Evolutionary conservation across 345 rosid species (phyloP).

Genomic region (Arabidopsis suecica): DNA sequence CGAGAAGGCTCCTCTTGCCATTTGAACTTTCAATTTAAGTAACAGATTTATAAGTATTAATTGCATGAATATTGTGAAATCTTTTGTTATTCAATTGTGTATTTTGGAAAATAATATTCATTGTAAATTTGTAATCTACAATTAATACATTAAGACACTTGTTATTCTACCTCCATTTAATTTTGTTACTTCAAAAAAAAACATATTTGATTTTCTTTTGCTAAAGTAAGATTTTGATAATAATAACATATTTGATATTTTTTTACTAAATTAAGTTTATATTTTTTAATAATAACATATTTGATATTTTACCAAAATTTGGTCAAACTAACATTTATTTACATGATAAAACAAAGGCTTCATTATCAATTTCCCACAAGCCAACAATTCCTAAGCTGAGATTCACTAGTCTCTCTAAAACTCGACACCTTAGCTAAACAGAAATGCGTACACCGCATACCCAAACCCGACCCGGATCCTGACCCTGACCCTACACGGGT

Average conservation of each 20-base stretch:
- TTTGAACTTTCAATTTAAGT: neutral
- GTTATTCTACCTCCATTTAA: neutral
- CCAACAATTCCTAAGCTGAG: slow-evolving; percentile 77
- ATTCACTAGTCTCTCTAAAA: slow-evolving; percentile 56
- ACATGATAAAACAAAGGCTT: neutral
- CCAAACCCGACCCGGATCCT: slow-evolving; percentile 52
- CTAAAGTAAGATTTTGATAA: no score
- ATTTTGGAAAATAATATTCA: neutral
- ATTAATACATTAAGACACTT: neutral
- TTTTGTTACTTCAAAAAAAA: no score
- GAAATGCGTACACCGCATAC: slow-evolving; percentile 67
- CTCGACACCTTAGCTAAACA: slow-evolving; percentile 66
- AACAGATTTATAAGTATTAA: neutral
- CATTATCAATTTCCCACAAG: slow-evolving; percentile 39
- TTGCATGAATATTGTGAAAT: neutral
- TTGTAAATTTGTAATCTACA: neutral
- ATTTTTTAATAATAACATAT: neutral
- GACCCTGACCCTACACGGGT: slow-evolving; percentile 54
- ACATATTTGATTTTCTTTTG: no score
- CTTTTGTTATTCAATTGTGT: neutral
- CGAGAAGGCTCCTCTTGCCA: neutral
- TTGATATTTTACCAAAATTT: neutral
- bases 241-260: neutral
- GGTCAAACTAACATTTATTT: neutral
- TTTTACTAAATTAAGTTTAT: no score